These are phyloP conservation scores for Aspergillus sp. DNA, from an alignment of 2,329 filamentous ascomycete species.

Conservation along the genomic window DNA sequence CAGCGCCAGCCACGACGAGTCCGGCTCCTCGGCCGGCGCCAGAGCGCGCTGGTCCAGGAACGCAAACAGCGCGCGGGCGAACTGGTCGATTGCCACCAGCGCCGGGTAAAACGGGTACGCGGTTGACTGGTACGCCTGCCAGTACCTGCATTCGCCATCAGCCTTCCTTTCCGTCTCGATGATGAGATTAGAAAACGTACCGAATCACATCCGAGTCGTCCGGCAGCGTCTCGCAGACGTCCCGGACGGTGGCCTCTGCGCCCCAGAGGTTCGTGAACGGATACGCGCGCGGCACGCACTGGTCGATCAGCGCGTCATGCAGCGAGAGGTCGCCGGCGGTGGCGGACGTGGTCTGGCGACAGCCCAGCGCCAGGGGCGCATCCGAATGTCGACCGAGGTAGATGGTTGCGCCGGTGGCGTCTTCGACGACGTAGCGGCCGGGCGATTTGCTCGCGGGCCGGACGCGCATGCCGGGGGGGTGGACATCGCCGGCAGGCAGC, in stretches of 20 bases:
- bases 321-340: slow-evolving; percentile 8
- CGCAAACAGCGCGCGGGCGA: slow-evolving; percentile 14
- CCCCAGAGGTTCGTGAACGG: slow-evolving; percentile 25
- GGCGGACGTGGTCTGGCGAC: slow-evolving; percentile 7
- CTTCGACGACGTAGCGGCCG: slow-evolving; percentile 20
- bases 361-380: slow-evolving; percentile 16
- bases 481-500: no score
- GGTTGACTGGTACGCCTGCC: slow-evolving; percentile 18
- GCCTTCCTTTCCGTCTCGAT: not conserved
- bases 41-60: slow-evolving; percentile 16
- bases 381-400: slow-evolving; percentile 23
- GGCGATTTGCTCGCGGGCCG: slow-evolving; percentile 11
- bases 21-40: not conserved
- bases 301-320: slow-evolving; percentile 13
- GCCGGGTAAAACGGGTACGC: slow-evolving; percentile 22
- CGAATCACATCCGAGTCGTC: slow-evolving; percentile 23
- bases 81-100: slow-evolving; percentile 14
- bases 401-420: slow-evolving; percentile 23
- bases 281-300: slow-evolving; percentile 20
- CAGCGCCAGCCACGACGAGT: slow-evolving; percentile 22
- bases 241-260: slow-evolving; percentile 11
- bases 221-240: slow-evolving; percentile 22
- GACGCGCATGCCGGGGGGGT: not conserved
- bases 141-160: slow-evolving; percentile 13
- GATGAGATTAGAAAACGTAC: slow-evolving; percentile 7